phyloP scores from a whole-genome alignment of 2,329 filamentous ascomycete genomes.

The Colletotrichum horii region DNA sequence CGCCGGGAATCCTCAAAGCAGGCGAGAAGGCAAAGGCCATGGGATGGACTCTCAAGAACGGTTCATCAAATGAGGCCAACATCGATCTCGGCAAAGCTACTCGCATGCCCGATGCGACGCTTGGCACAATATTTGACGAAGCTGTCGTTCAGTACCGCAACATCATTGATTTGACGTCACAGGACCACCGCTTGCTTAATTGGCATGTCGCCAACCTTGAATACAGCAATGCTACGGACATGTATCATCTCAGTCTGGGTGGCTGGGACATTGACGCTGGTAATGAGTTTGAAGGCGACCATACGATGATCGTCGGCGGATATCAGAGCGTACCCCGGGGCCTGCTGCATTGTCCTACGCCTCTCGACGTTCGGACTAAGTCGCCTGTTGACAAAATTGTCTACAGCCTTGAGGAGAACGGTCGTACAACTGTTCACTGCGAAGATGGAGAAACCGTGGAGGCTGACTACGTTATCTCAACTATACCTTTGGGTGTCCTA shows the following conservation, averaged over 20 bases:
- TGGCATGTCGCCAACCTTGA: slow-evolving; percentile 99
- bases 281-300: slow-evolving; percentile 95
- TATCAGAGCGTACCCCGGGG: slow-evolving; percentile 94
- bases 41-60: slow-evolving; percentile 79
- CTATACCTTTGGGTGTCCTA: slow-evolving; percentile 87
- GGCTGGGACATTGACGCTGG: slow-evolving; percentile 98
- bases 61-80: slow-evolving; percentile 66
- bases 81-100: slow-evolving; percentile 74
- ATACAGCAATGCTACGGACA: slow-evolving; percentile 92
- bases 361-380: slow-evolving; percentile 78
- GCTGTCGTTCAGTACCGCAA: slow-evolving; percentile 87
- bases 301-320: slow-evolving; percentile 91
- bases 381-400: slow-evolving; percentile 74
- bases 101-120: slow-evolving; percentile 68
- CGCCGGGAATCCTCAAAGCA: slow-evolving; percentile 72
- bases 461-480: slow-evolving; percentile 91
- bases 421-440: slow-evolving; percentile 62
- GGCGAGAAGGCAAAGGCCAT: slow-evolving; percentile 78
- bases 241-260: slow-evolving; percentile 83
- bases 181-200: slow-evolving; percentile 89
- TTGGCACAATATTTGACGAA: slow-evolving; percentile 91
- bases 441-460: slow-evolving; percentile 78
- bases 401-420: slow-evolving; percentile 57
- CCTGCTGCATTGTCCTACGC: slow-evolving; percentile 76
- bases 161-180: slow-evolving; percentile 81